A percentile compares a stretch with the other conserved stretches of the same genome.
Conservation (phyloP, 73 alveolate genomes). For the Tetrahymena borealis region DNA sequence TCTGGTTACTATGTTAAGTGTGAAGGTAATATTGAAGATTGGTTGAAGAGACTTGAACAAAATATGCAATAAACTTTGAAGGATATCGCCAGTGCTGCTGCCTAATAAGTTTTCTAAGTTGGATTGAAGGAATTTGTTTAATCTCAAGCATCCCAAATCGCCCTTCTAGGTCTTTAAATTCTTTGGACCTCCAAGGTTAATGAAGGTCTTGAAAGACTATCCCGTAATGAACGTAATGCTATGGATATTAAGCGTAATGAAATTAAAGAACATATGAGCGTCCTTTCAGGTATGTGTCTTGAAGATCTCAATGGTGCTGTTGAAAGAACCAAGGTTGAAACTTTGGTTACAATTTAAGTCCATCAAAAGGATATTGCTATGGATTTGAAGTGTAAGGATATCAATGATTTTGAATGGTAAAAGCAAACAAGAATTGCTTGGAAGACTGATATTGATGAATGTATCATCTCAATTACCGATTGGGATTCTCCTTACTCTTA, state of each 20-base stretch:
- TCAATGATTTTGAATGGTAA: constrained; percentile 98
- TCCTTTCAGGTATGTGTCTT: constrained; percentile 75
- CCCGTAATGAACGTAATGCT: constrained; percentile 60
- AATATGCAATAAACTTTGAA: constrained; percentile 81
- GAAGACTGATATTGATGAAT: constrained; percentile 82
- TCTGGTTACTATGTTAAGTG: constrained; percentile 93
- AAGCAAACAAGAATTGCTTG: constrained; percentile 92
- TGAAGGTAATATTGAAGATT: constrained; percentile 99
- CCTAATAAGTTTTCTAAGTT: constrained; percentile 60
- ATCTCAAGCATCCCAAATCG: constrained; percentile 63
- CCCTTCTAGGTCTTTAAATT: constrained; percentile 82
- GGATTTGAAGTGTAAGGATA: constrained; percentile 86
- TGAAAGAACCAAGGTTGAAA: constrained; percentile 83
- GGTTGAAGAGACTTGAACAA: constrained; percentile 95
- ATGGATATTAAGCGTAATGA: constrained; percentile 72
- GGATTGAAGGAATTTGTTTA: constrained; percentile 65
- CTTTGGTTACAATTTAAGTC: constrained; percentile 92
- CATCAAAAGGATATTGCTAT: constrained; percentile 90
- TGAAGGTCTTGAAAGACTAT: constrained; percentile 77
- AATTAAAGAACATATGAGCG: constrained; percentile 70
- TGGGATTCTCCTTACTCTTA: constrained; percentile 98
- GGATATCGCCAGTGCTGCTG: constrained; percentile 56
- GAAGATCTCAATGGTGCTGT: constrained; percentile 61
- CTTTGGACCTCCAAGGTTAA: constrained; percentile 87
- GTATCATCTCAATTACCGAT: constrained; percentile 94